phyloP scores from a whole-genome alignment of 2,329 filamentous ascomycete species.

The Clonostachys chloroleuca region DNA sequence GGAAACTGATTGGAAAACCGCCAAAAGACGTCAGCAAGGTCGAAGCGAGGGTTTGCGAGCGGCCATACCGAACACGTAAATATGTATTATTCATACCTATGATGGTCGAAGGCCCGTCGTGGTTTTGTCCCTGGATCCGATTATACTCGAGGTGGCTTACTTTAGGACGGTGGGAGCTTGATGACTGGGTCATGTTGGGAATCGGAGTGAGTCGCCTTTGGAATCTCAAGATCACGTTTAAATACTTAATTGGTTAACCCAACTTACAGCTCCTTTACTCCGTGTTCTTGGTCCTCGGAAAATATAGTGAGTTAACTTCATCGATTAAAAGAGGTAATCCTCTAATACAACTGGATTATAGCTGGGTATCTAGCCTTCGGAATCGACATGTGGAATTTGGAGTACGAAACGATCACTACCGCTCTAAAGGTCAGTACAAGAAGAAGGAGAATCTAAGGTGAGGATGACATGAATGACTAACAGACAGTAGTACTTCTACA shows the following conservation, averaged over 20 bases:
- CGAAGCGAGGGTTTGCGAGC: conserved; percentile 23
- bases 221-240: no score
- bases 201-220: conserved; percentile 5
- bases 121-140: conserved; percentile 26
- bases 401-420: conserved; percentile 13
- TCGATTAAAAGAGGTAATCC: no score
- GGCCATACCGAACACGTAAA: conserved; percentile 19
- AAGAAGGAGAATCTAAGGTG: neutral
- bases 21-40: conserved; percentile 9
- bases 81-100: conserved; percentile 23
- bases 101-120: conserved; percentile 25
- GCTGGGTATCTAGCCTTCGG: conserved; percentile 20
- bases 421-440: conserved; percentile 19
- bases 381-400: conserved; percentile 29
- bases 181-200: conserved; percentile 32
- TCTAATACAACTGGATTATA: no score
- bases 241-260: no score
- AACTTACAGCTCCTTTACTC: conserved; percentile 11
- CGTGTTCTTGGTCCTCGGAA: conserved; percentile 21
- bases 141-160: conserved; percentile 27
- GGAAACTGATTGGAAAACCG: no score
- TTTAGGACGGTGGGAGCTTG: conserved; percentile 20
- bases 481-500: conserved; percentile 17
- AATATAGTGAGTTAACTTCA: conserved; percentile 7
- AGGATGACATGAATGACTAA: neutral